Conservation (phyloP, 257 asterid species). For the Salvia hispanica region DNA sequence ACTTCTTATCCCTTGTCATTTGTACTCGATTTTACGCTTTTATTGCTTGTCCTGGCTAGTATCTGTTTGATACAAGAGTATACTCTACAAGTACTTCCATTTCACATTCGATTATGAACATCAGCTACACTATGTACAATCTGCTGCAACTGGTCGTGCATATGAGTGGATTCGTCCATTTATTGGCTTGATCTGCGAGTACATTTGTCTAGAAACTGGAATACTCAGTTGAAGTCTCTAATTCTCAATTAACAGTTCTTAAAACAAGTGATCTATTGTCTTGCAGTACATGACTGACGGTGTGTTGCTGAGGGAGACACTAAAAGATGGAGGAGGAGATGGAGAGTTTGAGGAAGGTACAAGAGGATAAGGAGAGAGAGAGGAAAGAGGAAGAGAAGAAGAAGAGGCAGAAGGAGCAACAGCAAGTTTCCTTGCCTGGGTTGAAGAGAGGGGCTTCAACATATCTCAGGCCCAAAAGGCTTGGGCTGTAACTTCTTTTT, state of each 20-base stretch:
- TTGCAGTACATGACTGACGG: conserved; percentile 99
- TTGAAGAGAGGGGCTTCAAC: conserved; percentile 72
- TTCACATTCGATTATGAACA: background rate
- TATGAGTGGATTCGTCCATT: background rate
- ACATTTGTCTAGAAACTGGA: conserved; percentile 17
- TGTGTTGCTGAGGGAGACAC: conserved; percentile 90
- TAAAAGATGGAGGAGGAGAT: conserved; percentile 99
- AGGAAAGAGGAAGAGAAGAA: conserved; percentile 58
- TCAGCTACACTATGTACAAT: background rate
- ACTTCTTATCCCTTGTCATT: conserved; percentile 3
- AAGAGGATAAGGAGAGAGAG: conserved; percentile 51
- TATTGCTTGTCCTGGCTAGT: background rate
- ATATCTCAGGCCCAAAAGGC: conserved; percentile 73
- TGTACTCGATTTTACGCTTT: background rate
- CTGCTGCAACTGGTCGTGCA: conserved; percentile 1
- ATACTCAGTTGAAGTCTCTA: conserved; percentile 13
- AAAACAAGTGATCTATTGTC: conserved; percentile 12
- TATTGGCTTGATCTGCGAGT: background rate
- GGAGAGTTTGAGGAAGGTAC: conserved; percentile 74
- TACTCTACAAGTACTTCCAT: background rate
- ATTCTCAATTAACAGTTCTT: conserved; percentile 3
- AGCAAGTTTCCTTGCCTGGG: conserved; percentile 72
- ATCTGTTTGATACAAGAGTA: conserved; percentile 11
- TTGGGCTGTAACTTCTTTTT: conserved; percentile 52
- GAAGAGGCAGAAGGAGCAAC: conserved; percentile 75